These are phyloP conservation scores for Chaetomiaceae sp. DNA, from an alignment of 2,329 filamentous ascomycete species.

Conservation along the genomic window DNA sequence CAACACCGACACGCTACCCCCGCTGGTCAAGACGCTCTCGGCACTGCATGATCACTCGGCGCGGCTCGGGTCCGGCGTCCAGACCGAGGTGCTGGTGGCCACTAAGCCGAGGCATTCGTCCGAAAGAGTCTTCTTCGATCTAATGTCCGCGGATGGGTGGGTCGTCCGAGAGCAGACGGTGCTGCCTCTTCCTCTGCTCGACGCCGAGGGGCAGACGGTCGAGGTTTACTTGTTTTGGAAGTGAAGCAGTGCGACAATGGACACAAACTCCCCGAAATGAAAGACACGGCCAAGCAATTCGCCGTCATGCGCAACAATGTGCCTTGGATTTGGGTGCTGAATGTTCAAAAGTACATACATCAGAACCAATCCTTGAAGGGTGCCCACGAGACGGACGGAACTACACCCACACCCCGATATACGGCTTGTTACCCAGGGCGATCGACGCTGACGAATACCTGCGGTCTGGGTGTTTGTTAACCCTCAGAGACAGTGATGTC, in stretches of 20 bases:
- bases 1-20: conserved; percentile 50
- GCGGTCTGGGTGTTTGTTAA: too few relatives aligned
- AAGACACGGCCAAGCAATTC: too few relatives aligned
- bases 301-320: too few relatives aligned
- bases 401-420: too few relatives aligned
- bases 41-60: conserved; percentile 36
- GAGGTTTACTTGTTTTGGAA: conserved; percentile 49
- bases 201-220: conserved; percentile 39
- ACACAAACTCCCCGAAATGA: too few relatives aligned
- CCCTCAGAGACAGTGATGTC: too few relatives aligned
- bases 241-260: neutral
- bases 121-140: conserved; percentile 42
- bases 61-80: neutral
- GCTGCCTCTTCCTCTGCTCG: conserved; percentile 42
- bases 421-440: too few relatives aligned
- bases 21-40: conserved; percentile 47
- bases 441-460: too few relatives aligned
- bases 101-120: conserved; percentile 52
- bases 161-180: conserved; percentile 34
- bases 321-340: too few relatives aligned
- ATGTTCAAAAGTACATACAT: too few relatives aligned
- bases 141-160: conserved; percentile 44
- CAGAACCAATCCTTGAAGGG: too few relatives aligned
- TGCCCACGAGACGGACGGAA: too few relatives aligned
- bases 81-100: conserved; percentile 44